phyloP scores from a whole-genome alignment of 352 stramenopile species.

The Globisporangium irregulare region DNA sequence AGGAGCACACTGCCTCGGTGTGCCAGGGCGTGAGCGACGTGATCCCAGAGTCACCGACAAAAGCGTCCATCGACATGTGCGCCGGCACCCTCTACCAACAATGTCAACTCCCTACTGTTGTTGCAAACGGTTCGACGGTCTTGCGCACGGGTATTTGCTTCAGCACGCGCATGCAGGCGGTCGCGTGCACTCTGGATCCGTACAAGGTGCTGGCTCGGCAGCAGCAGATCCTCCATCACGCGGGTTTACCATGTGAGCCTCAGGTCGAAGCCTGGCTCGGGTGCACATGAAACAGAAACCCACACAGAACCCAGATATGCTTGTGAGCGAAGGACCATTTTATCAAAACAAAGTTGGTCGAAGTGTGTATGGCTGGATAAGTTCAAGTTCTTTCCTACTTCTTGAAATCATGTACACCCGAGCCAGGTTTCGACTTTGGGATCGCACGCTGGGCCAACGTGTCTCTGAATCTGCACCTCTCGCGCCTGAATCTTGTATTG shows the following conservation, averaged over 20 bases:
- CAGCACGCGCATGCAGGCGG: constrained; percentile 10
- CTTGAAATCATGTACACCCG: background rate
- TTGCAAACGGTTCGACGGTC: too few species aligned
- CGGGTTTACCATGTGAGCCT: constrained; percentile 3
- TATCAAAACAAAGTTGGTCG: too few species aligned
- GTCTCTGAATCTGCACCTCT: constrained; percentile 7
- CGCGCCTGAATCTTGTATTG: background rate
- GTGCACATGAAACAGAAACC: background rate
- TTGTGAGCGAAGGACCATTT: too few species aligned
- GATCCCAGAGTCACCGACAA: background rate
- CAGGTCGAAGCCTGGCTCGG: constrained; percentile 13
- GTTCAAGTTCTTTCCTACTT: background rate
- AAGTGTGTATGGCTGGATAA: too few species aligned
- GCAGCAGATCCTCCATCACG: constrained; percentile 5
- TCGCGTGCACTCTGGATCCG: constrained; percentile 6
- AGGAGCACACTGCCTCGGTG: background rate
- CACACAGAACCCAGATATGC: too few species aligned
- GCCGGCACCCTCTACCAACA: background rate
- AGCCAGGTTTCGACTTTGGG: constrained; percentile 11
- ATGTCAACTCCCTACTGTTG: background rate
- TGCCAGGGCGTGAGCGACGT: background rate
- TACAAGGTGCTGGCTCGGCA: constrained; percentile 2
- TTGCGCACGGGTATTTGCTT: constrained; percentile 8
- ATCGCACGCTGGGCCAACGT: constrained; percentile 4
- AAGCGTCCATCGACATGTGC: background rate